Base-by-base conservation (phyloP, 2,329 filamentous ascomycete species). In the Ascochyta rabiei region DNA sequence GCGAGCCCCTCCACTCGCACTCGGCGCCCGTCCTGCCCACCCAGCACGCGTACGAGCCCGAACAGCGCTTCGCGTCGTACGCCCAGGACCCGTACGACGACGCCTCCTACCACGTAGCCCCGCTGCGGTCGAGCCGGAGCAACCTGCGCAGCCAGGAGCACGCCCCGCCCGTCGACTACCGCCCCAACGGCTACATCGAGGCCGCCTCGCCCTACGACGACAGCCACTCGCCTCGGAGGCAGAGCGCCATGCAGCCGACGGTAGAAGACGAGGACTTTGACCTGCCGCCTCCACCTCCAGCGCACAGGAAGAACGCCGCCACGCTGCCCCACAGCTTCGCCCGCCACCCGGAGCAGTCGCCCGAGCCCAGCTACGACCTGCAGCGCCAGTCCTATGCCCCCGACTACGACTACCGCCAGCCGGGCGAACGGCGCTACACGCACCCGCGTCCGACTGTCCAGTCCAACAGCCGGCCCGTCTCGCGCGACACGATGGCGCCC, bases 261-360 rank as follows among this genome's bases (percentile, higher is more conserved):
- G 85, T 86, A 6, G 86, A 89, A 66, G 86, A 89, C 59, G 84
- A 81, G 6, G 85, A 86, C 4, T 84, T 86, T 18, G 81, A 82
- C 35, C 67, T 74, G 31, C 74, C 75, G 12, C 75, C 75, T 16
- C 75, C 75, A 2, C 75, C 75, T 4, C 75, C 75, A 9, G 68
- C 72, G 40, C 75, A 77, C 49, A 64, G 73, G 39, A 73, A 68
- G 42, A 68, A 70, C 47, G 69, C 73, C 12, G 66, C 68, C 18
- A 70, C 69, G 2, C 23, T 73, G 9, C 56, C 62, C 7, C 69
- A 70, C 40, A 72, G 65, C 49, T 59, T 72, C 15, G 51, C 49
- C 12, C 67, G 70, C 19, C 68, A 71, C 23, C 62, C 64, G 10
- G 67, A 73, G 9, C 67, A 69, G n/a, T 53, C 65, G 13, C 54